Conservation (phyloP, 257 asterid genomes). For the Lavandula angustifolia region DNA sequence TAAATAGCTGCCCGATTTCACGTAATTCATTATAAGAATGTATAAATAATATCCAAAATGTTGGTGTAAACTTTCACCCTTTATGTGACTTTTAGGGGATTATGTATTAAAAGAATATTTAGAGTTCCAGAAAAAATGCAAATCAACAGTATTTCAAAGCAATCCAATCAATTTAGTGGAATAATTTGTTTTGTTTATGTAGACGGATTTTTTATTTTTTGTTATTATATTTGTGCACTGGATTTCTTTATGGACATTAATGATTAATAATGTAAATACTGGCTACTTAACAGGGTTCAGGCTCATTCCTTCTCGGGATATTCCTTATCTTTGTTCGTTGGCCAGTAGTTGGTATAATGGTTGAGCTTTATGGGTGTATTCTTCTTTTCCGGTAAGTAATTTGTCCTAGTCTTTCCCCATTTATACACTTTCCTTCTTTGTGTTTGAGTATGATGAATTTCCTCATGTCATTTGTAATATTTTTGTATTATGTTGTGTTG, state of each 20-base stretch:
- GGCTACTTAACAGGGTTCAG: constrained; percentile 53
- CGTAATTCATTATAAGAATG: no score
- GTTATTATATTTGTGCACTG: not conserved
- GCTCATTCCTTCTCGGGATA: constrained; percentile 68
- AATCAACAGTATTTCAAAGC: not conserved
- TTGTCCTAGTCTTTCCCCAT: constrained; percentile 10
- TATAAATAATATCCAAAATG: no score
- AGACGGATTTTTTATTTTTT: no score
- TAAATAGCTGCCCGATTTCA: not conserved
- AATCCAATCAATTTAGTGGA: not conserved
- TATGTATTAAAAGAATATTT: not conserved
- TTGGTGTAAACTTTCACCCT: not conserved
- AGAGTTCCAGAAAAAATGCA: not conserved
- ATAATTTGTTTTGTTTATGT: no score
- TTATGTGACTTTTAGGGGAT: constrained; percentile 3
- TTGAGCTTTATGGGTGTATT: constrained; percentile 70
- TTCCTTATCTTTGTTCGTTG: constrained; percentile 79
- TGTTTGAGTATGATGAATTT: constrained; percentile 14
- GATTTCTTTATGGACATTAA: constrained; percentile 6
- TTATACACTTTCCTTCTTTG: not conserved
- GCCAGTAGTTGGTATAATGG: constrained; percentile 74
- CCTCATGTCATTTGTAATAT: not conserved
- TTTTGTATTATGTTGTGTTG: constrained; percentile 15
- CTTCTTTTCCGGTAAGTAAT: constrained; percentile 65
- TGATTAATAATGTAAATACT: constrained; percentile 11